Conservation (phyloP, 1,284 basidiomycete genomes). For the Fomitopsis betulina region DNA sequence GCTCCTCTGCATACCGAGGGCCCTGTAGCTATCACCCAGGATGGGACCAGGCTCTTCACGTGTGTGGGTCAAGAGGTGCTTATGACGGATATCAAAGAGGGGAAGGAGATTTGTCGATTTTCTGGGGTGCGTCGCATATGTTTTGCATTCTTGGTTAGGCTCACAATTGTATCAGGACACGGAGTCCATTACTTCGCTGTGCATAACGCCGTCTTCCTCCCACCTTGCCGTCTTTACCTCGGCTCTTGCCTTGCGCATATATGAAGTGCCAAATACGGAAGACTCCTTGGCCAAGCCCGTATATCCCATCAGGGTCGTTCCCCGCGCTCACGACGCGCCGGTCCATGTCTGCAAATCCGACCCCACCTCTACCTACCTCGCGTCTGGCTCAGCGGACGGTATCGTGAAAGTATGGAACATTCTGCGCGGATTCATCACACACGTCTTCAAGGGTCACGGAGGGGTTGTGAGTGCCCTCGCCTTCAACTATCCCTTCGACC, state of each 20-base stretch:
- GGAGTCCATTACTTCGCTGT: constrained; percentile 59
- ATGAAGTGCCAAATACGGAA: constrained; percentile 50
- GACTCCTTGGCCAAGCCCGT: constrained; percentile 44
- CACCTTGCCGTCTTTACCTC: constrained; percentile 67
- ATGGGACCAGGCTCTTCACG: constrained; percentile 80
- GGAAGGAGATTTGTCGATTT: constrained; percentile 76
- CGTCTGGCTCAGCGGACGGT: constrained; percentile 94
- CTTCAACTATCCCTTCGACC: constrained; percentile 71
- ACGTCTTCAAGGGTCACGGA: constrained; percentile 95
- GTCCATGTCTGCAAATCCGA: constrained; percentile 85
- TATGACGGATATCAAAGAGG: constrained; percentile 75
- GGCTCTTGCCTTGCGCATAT: constrained; percentile 64
- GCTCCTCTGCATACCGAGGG: constrained; percentile 86
- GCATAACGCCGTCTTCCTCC: constrained; percentile 58
- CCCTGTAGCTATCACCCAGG: constrained; percentile 75
- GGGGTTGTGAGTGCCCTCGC: constrained; percentile 89
- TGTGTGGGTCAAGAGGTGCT: constrained; percentile 86
- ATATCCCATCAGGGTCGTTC: constrained; percentile 66
- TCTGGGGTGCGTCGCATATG: constrained; percentile 58
- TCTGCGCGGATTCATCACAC: constrained; percentile 84
- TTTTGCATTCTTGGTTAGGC: neutral
- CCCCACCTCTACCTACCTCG: constrained; percentile 87
- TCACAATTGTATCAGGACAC: constrained; percentile 46
- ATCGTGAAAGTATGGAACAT: constrained; percentile 98
- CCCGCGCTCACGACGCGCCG: constrained; percentile 88